A percentile compares a stretch with the other conserved stretches of the same genome.
phyloP scores from a whole-genome alignment of 2,329 filamentous ascomycete species.

The Pseudogymnoascus pannorum region DNA sequence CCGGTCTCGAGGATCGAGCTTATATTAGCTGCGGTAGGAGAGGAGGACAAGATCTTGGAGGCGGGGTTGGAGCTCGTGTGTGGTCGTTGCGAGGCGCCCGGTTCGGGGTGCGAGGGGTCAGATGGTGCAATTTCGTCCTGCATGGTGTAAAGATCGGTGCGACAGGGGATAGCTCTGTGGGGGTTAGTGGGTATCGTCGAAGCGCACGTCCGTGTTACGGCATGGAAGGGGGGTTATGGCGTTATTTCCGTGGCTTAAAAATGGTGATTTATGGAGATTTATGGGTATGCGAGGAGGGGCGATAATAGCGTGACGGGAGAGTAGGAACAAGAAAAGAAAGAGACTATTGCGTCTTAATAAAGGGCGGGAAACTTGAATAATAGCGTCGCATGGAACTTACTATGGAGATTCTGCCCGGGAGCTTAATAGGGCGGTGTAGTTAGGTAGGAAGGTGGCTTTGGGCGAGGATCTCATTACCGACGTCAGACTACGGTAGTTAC shows the following conservation, averaged over 20 bases:
- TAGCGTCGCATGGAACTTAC: not conserved
- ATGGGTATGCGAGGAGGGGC: not conserved
- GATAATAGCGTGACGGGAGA: not conserved
- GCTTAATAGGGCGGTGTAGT: not conserved
- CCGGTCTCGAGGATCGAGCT: constrained; percentile 4
- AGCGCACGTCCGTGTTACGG: not conserved
- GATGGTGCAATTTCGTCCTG: not conserved
- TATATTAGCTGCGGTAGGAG: not conserved
- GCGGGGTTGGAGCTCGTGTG: not conserved
- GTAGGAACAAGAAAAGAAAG: not conserved
- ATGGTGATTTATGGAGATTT: not conserved
- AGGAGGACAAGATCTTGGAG: not conserved
- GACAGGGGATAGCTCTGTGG: not conserved
- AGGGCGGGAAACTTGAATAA: not conserved
- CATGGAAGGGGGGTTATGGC: not conserved
- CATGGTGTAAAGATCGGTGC: not conserved
- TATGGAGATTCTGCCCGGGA: not conserved
- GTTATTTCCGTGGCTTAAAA: not conserved
- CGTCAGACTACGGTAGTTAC: not conserved
- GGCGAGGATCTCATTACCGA: too few relatives aligned
- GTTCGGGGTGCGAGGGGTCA: not conserved
- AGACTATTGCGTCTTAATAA: not conserved
- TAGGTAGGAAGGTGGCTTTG: not conserved
- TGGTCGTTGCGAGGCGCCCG: not conserved
- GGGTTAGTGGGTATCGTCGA: not conserved